A percentile compares a stretch with the other conserved stretches of the same genome.
Conservation (phyloP, 2,329 filamentous ascomycete species). For the Pseudogymnoascus sp. region DNA sequence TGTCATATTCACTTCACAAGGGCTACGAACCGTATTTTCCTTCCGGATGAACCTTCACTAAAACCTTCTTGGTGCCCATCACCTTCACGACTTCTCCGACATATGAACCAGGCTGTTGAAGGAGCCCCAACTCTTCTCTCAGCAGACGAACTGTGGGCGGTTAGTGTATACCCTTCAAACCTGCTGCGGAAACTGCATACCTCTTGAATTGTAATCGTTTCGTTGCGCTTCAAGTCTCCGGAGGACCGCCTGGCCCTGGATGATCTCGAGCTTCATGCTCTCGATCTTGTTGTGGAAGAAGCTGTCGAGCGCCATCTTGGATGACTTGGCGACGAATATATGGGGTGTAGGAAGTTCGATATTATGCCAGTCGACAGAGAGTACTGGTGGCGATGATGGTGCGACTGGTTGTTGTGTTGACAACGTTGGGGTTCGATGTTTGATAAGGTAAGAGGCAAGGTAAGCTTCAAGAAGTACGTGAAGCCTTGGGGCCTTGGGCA, state of each 20-base stretch:
- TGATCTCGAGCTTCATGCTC: conserved; percentile 99
- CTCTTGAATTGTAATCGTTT: conserved; percentile 96
- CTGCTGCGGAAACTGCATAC: conserved; percentile 19
- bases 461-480: conserved; percentile 6
- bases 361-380: not conserved
- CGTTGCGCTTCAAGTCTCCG: conserved; percentile 93
- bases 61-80: conserved; percentile 98
- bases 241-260: conserved; percentile 93
- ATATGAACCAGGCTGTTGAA: conserved; percentile 96
- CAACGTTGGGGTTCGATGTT: not conserved
- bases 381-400: conserved; percentile 2
- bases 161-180: conserved; percentile 16
- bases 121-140: conserved; percentile 85
- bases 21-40: conserved; percentile 85
- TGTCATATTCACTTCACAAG: not conserved
- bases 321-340: not conserved
- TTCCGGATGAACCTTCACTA: conserved; percentile 98
- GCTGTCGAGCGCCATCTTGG: conserved; percentile 92
- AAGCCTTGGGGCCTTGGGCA: conserved; percentile 7
- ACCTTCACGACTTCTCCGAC: conserved; percentile 99
- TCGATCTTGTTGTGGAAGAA: conserved; percentile 99
- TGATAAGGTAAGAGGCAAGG: conserved; percentile 6
- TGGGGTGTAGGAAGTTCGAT: not conserved
- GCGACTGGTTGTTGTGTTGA: conserved; percentile 1
- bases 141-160: conserved; percentile 63